phyloP scores from a whole-genome alignment of 1,284 basidiomycete genomes.

The Tilletia caries region DNA sequence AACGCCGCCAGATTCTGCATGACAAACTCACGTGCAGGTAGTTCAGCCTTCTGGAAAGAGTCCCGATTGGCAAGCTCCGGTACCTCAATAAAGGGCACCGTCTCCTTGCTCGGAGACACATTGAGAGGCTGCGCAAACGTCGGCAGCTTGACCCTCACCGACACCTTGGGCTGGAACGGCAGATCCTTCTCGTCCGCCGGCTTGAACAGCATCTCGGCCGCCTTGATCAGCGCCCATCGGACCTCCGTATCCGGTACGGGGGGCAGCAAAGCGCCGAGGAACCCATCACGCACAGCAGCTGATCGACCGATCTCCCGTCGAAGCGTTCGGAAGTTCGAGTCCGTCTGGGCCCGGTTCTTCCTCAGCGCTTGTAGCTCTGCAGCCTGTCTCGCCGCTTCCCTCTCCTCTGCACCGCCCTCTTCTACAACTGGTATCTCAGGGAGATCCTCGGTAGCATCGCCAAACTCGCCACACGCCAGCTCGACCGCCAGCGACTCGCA shows the following conservation, averaged over 20 bases:
- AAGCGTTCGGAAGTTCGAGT: conserved; percentile 41
- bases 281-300: conserved; percentile 49
- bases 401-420: conserved; percentile 22
- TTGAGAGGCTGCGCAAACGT: neutral
- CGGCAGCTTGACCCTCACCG: conserved; percentile 54
- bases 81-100: neutral
- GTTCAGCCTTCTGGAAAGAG: conserved; percentile 7
- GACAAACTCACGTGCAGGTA: neutral
- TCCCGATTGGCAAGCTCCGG: conserved; percentile 7
- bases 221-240: conserved; percentile 83
- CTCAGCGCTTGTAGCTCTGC: conserved; percentile 32
- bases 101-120: neutral
- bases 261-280: conserved; percentile 41
- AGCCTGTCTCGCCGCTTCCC: neutral
- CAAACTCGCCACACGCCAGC: conserved; percentile 85
- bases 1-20: neutral
- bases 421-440: conserved; percentile 31
- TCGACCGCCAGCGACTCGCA: conserved; percentile 83
- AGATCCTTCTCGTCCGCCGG: conserved; percentile 56
- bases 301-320: conserved; percentile 51
- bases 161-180: conserved; percentile 41
- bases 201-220: conserved; percentile 83
- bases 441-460: conserved; percentile 20
- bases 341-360: conserved; percentile 62
- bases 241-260: conserved; percentile 73